Evolutionary conservation across 2,329 filamentous ascomycete species (phyloP), one percentile per base, ranked within the genome.

Genomic region (Davidsoniella eucalypti): DNA sequence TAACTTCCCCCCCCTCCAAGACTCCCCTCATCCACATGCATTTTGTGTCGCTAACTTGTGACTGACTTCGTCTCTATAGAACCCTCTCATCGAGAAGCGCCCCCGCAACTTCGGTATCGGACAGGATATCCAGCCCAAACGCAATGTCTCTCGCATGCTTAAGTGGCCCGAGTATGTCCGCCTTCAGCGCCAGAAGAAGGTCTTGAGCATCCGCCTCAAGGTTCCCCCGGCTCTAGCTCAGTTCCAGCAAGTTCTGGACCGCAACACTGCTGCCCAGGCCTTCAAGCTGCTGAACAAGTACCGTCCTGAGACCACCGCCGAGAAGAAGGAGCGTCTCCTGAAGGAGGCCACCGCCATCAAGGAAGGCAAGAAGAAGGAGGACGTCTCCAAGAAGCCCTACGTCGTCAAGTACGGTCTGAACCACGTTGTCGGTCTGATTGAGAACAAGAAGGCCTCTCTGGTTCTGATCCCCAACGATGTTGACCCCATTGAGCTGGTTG

Each of bases 211-310:
- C 72, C 90, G 92, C 66, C 78, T 98, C 66, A 98, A 98, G 84
- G 92, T 98, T 57, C 92, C 92, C 57, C 92, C 93, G 65, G 83
- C 90, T 62, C 87, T 98, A 63, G 81, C 90, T 61, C 92, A 98
- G 78, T 98, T 96, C 83, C 82, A 87, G 75, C 84, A 90, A 71
- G 87, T 93, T 62, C 84, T 96, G 63, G 86, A 94, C 80, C 84
- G 85, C 73, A 93, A 94, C 80, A 85, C 90, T 59, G 93, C 93
- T 61, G 85, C 87, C 63, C 90, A 96, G 76, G 78, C 86, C 59
- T 92, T 98, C 80, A 96, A 96, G 81, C 83, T 98, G 67, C 85
- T 98, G 67, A 94, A 94, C 85, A 98, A 98, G 80, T 98, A 98
- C 84, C 87, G 90, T 64, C 92, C 92, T 60, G 92, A 98, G 80